Percentiles rank a stretch among this genome's conserved stretches.
Evolutionary conservation across 345 rosid genomes (phyloP).

Genomic region (Bruguiera gymnorhiza): DNA sequence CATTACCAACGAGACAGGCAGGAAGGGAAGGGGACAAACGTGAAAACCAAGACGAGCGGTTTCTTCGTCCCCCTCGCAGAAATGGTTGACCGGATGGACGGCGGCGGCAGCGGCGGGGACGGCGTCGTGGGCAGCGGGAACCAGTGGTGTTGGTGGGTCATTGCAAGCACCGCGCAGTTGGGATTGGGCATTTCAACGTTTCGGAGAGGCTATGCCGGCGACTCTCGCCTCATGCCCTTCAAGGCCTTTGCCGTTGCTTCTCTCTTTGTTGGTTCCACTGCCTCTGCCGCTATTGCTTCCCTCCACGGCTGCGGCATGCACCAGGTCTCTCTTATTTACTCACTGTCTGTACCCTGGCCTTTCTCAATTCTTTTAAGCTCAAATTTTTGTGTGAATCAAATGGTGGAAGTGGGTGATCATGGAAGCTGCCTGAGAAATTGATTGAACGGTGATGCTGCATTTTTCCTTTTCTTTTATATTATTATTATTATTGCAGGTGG

Average conservation of each 20-base stretch:
- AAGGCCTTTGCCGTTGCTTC: conserved; percentile 61
- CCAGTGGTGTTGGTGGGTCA: conserved; percentile 37
- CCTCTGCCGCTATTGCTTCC: conserved; percentile 40
- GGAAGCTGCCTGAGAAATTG: not conserved
- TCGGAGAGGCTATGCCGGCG: conserved; percentile 56
- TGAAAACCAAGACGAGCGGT: too few relatives aligned
- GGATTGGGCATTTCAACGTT: conserved; percentile 45
- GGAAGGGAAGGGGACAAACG: too few relatives aligned
- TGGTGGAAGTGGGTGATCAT: not conserved
- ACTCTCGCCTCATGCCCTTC: conserved; percentile 47
- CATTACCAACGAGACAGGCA: too few relatives aligned
- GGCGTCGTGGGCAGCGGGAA: conserved; percentile 3
- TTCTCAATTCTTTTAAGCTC: not conserved
- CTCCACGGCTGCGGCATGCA: conserved; percentile 54
- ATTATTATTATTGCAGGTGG: conserved; percentile 31
- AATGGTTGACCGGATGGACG: conserved; percentile 15
- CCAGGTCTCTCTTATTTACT: conserved; percentile 29
- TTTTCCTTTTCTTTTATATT: too few relatives aligned
- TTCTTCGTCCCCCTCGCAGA: not conserved
- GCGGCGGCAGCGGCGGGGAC: conserved; percentile 14
- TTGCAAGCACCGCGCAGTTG: conserved; percentile 42
- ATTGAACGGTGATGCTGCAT: not conserved
- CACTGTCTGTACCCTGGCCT: not conserved
- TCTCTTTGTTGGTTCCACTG: conserved; percentile 58
- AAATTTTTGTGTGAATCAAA: not conserved